Evolutionary conservation across 2,329 filamentous ascomycete species (phyloP), one percentile per base, ranked within the genome.

Genomic region (Monosporascus sp.): DNA sequence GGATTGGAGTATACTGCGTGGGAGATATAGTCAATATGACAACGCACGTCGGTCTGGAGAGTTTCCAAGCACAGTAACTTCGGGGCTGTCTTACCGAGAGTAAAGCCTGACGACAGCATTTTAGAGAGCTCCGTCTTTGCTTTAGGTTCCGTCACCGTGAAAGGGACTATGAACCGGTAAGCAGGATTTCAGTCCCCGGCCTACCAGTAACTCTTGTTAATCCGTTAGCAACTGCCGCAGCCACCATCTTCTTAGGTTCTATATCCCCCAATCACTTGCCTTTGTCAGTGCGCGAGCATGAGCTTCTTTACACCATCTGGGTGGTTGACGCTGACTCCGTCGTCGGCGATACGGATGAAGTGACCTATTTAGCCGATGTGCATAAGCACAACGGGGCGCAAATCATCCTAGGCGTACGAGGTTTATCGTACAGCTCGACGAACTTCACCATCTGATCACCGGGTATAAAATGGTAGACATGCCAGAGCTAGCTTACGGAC

Each of bases 301-400:
- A 77, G 60, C 45, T 66, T 60, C 20, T 63, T 65, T 20, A 74
- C 63, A 16, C 68, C 74, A 54, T 74, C 68, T 1, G 72, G 70
- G 55, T 77, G 70, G 49, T 66, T 66, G 40, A 77, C 66, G 53
- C 71, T 74, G 55, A 77, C 68, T 65, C 77, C 74, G 49, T 76
- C 70, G 26, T 69, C 64, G 6, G 66, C 64, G 35, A 77, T 74
- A 17, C 75, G 72, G 31, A 77, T 70, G 58, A 77, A 76, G 35
- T 67, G 59, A 2, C 69, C 67, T 70, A 44, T 19, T 27, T 43
- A 22, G 9, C 20, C 19, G 2, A 37, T 22, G 8, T 26, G 27
- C 8, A 14, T 40, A 46, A 24, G n/a, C 9, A 17, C 24, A 19
- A 6, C 24, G 5, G 1, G 6, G 6, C 43, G 2, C 8, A 17